Evolutionary conservation across 2,329 filamentous ascomycete species (phyloP).

Genomic region (Nemania sp.): DNA sequence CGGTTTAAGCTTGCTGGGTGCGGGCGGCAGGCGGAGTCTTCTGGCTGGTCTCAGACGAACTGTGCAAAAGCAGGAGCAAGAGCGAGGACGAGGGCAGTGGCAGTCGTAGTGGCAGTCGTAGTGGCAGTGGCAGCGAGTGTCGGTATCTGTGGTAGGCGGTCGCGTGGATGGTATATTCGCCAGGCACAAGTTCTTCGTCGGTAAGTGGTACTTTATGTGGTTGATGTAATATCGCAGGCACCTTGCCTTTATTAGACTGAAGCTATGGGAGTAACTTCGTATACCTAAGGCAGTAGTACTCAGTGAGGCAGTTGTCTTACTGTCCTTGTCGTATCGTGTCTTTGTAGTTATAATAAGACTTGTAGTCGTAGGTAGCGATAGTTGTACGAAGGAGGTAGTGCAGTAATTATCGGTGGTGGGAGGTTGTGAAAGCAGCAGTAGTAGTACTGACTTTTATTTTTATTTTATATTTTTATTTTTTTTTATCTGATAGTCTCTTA

Average conservation of each 20-base stretch:
- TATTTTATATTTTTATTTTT: neutral
- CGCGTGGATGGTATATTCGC: no score
- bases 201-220: no score
- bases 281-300: no score
- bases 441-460: no score
- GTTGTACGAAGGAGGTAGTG: neutral
- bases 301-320: no score
- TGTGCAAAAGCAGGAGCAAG: constrained; percentile 17
- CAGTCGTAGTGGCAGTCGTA: neutral
- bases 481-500: constrained; percentile 11
- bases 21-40: constrained; percentile 14
- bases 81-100: neutral
- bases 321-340: neutral
- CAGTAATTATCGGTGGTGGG: neutral
- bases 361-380: constrained; percentile 5
- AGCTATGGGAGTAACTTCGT: no score
- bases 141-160: no score
- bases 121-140: neutral
- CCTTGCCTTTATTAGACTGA: no score
- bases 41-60: constrained; percentile 20
- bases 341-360: no score
- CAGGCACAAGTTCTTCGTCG: no score
- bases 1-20: constrained; percentile 6
- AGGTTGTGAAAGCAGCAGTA: neutral
- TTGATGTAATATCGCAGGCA: no score